Conservation (phyloP, 345 rosid species). For the Eucalyptus lansdowneana region DNA sequence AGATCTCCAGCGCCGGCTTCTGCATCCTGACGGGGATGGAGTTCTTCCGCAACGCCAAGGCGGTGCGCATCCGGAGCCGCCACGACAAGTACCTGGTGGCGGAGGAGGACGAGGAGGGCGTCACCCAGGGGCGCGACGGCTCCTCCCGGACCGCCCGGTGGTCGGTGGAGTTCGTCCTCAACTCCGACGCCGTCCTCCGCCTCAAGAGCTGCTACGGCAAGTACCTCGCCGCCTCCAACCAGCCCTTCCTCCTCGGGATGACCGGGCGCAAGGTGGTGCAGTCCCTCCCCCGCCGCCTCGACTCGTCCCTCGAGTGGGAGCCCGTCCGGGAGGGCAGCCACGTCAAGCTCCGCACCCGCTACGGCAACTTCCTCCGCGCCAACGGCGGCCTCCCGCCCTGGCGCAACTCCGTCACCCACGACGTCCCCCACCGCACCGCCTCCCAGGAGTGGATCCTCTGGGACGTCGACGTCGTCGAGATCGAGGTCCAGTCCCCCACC, state of each 20-base stretch:
- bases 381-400: slow-evolving; percentile 83
- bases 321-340: slow-evolving; percentile 43
- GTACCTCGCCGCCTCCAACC: slow-evolving; percentile 78
- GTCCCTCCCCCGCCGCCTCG: slow-evolving; percentile 30
- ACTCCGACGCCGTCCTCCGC: slow-evolving; percentile 33
- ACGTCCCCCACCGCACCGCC: slow-evolving; percentile 48
- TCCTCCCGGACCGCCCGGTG: slow-evolving; percentile 46
- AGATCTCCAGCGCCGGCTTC: not conserved
- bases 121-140: slow-evolving; percentile 56
- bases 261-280: slow-evolving; percentile 71
- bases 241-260: slow-evolving; percentile 64
- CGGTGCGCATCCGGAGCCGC: slow-evolving; percentile 60
- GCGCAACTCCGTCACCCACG: slow-evolving; percentile 82
- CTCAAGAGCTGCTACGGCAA: slow-evolving; percentile 57
- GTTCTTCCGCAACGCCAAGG: slow-evolving; percentile 58
- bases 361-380: slow-evolving; percentile 65
- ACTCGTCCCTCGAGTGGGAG: slow-evolving; percentile 66
- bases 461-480: slow-evolving; percentile 67
- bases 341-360: slow-evolving; percentile 45
- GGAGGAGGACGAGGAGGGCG: slow-evolving; percentile 62
- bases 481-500: slow-evolving; percentile 20
- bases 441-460: slow-evolving; percentile 73
- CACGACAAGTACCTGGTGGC: slow-evolving; percentile 72
- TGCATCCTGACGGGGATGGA: slow-evolving; percentile 36
- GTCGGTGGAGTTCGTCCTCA: slow-evolving; percentile 56